phyloP scores from a whole-genome alignment of 805 yeast genomes.

The Schizosaccharomyces pombe region DNA sequence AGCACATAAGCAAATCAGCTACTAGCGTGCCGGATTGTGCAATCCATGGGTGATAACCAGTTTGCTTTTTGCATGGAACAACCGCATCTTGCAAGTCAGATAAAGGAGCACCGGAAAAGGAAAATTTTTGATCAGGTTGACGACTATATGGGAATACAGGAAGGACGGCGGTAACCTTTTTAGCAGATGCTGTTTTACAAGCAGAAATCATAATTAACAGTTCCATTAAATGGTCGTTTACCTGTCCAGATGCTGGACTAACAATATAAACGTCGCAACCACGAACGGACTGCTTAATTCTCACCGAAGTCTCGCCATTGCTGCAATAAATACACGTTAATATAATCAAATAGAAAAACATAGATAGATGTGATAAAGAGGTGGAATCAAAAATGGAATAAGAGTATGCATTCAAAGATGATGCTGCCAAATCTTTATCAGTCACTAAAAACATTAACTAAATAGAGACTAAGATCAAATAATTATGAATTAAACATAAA shows the following conservation, averaged over 20 bases:
- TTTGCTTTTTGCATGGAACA: conserved; percentile 11
- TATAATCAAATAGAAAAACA: not conserved
- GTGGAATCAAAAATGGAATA: not conserved
- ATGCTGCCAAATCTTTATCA: too few relatives aligned
- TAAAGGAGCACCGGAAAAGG: conserved; percentile 48
- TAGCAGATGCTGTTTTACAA: conserved; percentile 76
- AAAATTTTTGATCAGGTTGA: conserved; percentile 82
- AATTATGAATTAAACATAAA: too few relatives aligned
- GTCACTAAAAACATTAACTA: too few relatives aligned
- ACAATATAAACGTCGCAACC: conserved; percentile 87
- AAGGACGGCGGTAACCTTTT: conserved; percentile 67
- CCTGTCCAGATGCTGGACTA: conserved; percentile 71
- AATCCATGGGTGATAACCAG: conserved; percentile 72
- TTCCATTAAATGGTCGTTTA: conserved; percentile 69
- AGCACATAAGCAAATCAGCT: conserved; percentile 45
- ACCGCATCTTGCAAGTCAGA: conserved; percentile 5
- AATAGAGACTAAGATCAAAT: too few relatives aligned
- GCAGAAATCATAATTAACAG: conserved; percentile 69
- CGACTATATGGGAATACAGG: conserved; percentile 90
- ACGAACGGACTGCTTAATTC: conserved; percentile 67
- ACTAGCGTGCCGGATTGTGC: conserved; percentile 57
- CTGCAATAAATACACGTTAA: conserved; percentile 16
- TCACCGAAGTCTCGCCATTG: conserved; percentile 86
- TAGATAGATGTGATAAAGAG: not conserved
- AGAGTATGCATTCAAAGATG: not conserved